Percentiles rank a stretch among this genome's conserved stretches.
These are phyloP conservation scores for Sphaerostilbella broomeana DNA, from an alignment of 2,329 filamentous ascomycete species.

Conservation along the genomic window DNA sequence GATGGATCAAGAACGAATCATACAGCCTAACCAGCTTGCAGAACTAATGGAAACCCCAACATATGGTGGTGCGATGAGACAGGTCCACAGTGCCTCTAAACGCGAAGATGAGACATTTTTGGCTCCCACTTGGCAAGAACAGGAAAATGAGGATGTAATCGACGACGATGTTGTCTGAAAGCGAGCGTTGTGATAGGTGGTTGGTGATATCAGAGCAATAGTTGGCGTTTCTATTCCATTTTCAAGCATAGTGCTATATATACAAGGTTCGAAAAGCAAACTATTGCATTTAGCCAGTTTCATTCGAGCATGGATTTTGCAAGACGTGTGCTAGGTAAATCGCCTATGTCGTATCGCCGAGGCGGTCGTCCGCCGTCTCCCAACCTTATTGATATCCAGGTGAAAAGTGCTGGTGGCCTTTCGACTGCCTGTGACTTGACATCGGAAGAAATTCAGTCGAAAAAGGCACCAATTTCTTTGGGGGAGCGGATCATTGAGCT, in stretches of 20 bases:
- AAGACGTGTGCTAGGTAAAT: not conserved
- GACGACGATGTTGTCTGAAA: not conserved
- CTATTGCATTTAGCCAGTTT: not conserved
- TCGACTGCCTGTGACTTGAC: constrained; percentile 3
- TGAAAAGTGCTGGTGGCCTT: not conserved
- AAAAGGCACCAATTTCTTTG: not conserved
- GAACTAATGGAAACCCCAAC: not conserved
- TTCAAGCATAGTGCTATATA: too few relatives aligned
- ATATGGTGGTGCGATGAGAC: not conserved
- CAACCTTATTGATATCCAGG: constrained; percentile 2
- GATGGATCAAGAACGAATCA: not conserved
- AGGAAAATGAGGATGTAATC: not conserved
- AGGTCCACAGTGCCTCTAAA: not conserved
- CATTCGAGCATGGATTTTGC: not conserved
- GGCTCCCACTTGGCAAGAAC: not conserved
- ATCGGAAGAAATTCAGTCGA: not conserved
- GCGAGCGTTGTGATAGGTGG: not conserved
- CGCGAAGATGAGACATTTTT: not conserved
- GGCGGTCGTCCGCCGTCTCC: not conserved
- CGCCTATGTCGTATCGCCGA: not conserved
- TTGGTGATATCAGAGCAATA: not conserved
- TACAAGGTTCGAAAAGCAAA: too few relatives aligned
- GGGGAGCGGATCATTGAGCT: not conserved
- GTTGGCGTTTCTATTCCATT: too few relatives aligned
- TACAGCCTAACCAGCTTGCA: not conserved